Evolutionary conservation across 140 eudicot genomes (phyloP), one percentile per base, ranked within the genome.

Genomic region (Oenanthe javanica): DNA sequence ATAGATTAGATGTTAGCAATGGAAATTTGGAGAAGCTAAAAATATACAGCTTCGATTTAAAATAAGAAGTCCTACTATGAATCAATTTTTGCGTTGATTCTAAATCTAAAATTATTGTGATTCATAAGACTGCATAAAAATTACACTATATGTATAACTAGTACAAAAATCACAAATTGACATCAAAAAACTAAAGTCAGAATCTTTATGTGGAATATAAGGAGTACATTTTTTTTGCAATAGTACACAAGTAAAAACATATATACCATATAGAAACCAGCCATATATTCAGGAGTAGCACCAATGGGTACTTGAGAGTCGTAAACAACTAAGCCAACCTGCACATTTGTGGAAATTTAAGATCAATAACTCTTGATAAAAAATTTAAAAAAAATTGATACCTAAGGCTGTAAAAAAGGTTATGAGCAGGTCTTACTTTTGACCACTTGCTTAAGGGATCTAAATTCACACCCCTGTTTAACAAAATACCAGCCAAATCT

Each of bases 371-470:
- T 43, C 5, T 23, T 50, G n/a, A 31, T 48, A 27, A 15, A 11
- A 31, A 31, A 31, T 31, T 31, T 52, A 63, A 47, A 74, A 27
- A 31, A 19, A n/a, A 23, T 19, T 1, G 14, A 47, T 69, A 70
- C 47, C 0, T 36, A 84, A n/a, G 46, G 5, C 51, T 70, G 78
- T 63, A 63, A 63, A 63, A 59, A 21, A 23, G 9, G 38, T 23
- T 13, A 6, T 67, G 63, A 78, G 27, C 19, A 49, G 57, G 47
- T 72, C 88, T 84, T 84, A 95, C 99, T 86, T 95, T 95, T 64
- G 99, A 92, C 99, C 99, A 95, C 86, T 92, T 95, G 97, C 97
- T 89, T 80, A 95, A 74, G 4, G 97, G 97, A 82, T 95, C 97
- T n/a, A 95, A 83, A 82, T 95, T 95, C 79, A 95, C 95, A 78